These are phyloP conservation scores for Colletotrichum eremochloae DNA, from an alignment of 2,329 filamentous ascomycete genomes.

Conservation along the genomic window DNA sequence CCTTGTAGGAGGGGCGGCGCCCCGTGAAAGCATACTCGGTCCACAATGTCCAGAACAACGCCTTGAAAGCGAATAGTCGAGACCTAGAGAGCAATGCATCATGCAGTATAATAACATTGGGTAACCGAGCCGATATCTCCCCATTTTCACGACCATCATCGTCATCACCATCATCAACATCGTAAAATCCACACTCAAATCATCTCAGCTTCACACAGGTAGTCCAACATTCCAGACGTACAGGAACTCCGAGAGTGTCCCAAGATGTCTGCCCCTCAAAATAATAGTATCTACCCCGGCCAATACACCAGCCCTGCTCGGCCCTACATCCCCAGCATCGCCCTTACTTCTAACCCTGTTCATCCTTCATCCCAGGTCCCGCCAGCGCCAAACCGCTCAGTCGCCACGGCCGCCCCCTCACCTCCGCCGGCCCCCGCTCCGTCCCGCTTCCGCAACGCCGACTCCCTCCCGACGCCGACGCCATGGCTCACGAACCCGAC, in stretches of 20 bases:
- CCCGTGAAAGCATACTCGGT: not conserved
- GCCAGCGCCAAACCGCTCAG: not conserved
- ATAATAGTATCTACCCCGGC: not conserved
- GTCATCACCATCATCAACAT: not conserved
- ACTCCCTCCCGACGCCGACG: not conserved
- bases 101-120: no score
- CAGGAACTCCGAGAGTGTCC: not conserved
- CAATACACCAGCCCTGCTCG: not conserved
- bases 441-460: not conserved
- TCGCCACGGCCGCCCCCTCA: not conserved
- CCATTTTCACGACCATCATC: not conserved
- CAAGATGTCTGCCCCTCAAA: not conserved
- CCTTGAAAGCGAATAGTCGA: not conserved
- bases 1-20: not conserved
- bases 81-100: fast-evolving
- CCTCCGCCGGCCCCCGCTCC: not conserved
- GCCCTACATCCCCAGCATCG: not conserved
- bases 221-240: no score
- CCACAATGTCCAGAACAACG: not conserved
- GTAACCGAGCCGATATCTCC: not conserved
- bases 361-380: not conserved
- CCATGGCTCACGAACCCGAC: not conserved
- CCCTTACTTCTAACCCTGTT: not conserved
- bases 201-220: not conserved
- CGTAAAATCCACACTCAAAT: not conserved